These are phyloP conservation scores for Phlyctochytrium planicorne DNA, from an alignment of 192 early-diverging fungal genomes.

Conservation along the genomic window DNA sequence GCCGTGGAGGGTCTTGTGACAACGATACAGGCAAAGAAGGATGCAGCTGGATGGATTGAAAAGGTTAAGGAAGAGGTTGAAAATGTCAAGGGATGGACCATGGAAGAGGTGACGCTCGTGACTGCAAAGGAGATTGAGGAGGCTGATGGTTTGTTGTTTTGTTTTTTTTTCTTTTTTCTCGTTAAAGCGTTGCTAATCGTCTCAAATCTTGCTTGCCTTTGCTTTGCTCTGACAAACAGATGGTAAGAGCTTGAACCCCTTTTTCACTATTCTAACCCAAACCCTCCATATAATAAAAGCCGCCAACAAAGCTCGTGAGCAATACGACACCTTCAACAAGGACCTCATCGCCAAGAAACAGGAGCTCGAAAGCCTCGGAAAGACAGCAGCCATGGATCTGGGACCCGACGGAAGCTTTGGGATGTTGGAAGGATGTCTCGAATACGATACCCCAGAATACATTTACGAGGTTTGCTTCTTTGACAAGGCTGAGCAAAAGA, in stretches of 20 bases:
- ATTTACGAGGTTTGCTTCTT: conserved; percentile 81
- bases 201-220: too few relatives aligned
- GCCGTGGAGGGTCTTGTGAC: not conserved
- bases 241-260: too few relatives aligned
- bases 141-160: not conserved
- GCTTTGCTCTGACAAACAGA: too few relatives aligned
- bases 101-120: not conserved
- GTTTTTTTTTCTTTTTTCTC: not conserved
- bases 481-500: conserved; percentile 72
- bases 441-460: conserved; percentile 62
- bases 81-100: too few relatives aligned
- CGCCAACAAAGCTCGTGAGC: conserved; percentile 6
- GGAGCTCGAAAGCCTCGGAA: conserved; percentile 35
- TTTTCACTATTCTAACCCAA: too few relatives aligned
- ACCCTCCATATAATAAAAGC: too few relatives aligned
- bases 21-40: not conserved
- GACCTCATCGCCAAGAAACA: conserved; percentile 14
- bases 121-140: conserved; percentile 13
- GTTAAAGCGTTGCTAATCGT: too few relatives aligned
- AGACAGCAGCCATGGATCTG: conserved; percentile 61
- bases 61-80: not conserved
- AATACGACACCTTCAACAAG: conserved; percentile 12
- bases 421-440: conserved; percentile 68
- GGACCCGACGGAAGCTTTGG: conserved; percentile 70
- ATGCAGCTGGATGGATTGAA: not conserved